Base-by-base conservation (phyloP, 148 eudicot genomes). In the Silene conica region DNA sequence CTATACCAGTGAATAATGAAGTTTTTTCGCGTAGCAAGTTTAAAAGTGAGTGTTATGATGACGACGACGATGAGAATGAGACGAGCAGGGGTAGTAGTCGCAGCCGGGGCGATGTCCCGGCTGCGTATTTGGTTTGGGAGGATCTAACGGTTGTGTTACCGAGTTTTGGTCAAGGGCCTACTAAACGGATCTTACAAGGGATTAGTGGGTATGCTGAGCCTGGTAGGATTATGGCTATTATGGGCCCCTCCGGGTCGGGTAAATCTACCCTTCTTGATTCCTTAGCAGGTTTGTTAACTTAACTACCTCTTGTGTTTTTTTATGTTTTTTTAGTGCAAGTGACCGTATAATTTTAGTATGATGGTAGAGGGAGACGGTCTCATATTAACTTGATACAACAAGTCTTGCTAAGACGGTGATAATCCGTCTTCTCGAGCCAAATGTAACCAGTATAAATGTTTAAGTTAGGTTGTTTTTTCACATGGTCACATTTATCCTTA, bases 241-340 rank as follows among this genome's bases (percentile, higher is more conserved):
- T 92, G 96, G 96, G 98, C 48, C 98, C 98, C 69, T 92, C 96
- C 60, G 98, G 98, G 18, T 92, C 96, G 8, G 97, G 97, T 77
- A 92, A 92, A 76, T 87, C 97, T 64, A 92, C 97, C 46, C 88
- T 92, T 70, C 93, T 92, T 73, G 93, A 92, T 82, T 77, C 97
- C 20, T 82, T 92, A 60, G 87, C 91, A 84, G 94, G 94, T 71
- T 52, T 23, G 41, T 28, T 25, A 50, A 57, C 68, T 74, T 45
- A 18, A 13, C 14, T 18, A 5, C 18, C 3, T 38, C 28, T 0
- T 4, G 41, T 65, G 2, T 58, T 1, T 63, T 20, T 16, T 6
- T 43, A 34, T 43, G 9, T 11, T 45, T 52, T 48, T 52, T 48
- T n/a, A 5, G 3, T 71, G 19, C 14, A 16, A 65, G 11, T 50